Conservation (phyloP, 140 eudicot species). For the Stevia rebaudiana region DNA sequence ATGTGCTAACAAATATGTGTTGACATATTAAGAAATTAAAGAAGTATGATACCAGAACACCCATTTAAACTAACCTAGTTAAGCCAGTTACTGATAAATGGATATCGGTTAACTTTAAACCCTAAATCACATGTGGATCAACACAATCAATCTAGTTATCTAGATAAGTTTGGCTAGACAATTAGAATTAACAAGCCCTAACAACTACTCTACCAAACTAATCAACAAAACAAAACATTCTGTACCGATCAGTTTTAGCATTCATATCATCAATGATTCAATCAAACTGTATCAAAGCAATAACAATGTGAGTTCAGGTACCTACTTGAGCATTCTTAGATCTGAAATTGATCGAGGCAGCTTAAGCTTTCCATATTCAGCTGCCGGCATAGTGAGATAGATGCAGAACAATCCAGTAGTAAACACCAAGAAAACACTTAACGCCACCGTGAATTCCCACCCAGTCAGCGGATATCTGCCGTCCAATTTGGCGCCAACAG, state of each 20-base stretch:
- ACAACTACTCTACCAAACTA: not conserved
- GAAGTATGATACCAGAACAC: not conserved
- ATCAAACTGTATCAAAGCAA: not conserved
- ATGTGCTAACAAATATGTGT: not conserved
- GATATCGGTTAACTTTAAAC: not conserved
- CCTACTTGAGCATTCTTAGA: conserved; percentile 82
- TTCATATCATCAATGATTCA: not conserved
- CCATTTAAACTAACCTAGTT: not conserved
- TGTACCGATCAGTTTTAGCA: not conserved
- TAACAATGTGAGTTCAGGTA: not conserved
- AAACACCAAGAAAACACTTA: conserved; percentile 58
- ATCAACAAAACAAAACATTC: not conserved
- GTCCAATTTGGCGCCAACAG: conserved; percentile 38
- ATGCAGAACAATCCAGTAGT: conserved; percentile 56
- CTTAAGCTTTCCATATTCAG: conserved; percentile 73
- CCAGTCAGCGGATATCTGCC: conserved; percentile 53
- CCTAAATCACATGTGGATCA: not conserved
- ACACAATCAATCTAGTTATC: not conserved
- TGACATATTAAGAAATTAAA: no score
- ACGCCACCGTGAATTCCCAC: conserved; percentile 69
- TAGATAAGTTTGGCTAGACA: not conserved
- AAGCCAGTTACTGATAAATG: not conserved
- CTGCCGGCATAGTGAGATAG: conserved; percentile 77
- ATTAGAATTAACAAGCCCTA: not conserved
- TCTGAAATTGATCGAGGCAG: conserved; percentile 73